phyloP scores from a whole-genome alignment of 73 alveolate genomes.

The Paramecium sonneborni region DNA sequence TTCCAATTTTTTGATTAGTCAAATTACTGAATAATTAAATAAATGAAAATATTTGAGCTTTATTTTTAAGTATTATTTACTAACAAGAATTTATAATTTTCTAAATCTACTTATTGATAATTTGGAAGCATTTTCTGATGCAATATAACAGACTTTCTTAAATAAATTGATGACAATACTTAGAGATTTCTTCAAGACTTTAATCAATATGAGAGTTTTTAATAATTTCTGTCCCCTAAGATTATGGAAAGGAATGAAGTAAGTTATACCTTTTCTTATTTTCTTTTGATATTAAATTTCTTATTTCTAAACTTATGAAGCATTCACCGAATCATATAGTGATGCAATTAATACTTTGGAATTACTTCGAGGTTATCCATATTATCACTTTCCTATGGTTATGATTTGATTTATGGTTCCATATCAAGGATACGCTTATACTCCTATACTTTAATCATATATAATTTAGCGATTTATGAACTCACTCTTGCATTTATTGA shows the following conservation, averaged over 20 bases:
- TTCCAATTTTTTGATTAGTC: no score
- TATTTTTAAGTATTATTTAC: no score
- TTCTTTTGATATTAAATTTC: not conserved
- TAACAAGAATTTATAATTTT: not conserved
- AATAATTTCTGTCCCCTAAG: not conserved
- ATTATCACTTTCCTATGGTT: not conserved
- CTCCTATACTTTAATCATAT: not conserved
- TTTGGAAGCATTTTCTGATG: not conserved
- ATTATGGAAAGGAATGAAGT: not conserved
- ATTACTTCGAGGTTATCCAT: not conserved
- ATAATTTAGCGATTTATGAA: not conserved
- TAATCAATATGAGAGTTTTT: not conserved
- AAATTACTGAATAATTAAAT: no score
- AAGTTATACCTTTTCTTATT: not conserved
- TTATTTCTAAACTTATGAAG: not conserved
- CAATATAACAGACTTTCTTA: not conserved
- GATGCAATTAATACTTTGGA: not conserved
- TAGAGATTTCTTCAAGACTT: not conserved
- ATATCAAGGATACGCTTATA: not conserved
- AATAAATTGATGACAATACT: not conserved
- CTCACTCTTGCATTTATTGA: not conserved
- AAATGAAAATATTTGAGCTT: no score
- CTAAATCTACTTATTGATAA: not conserved
- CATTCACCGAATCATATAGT: not conserved
- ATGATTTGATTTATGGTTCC: slow-evolving; percentile 2